Base-by-base conservation (phyloP, 2,329 filamentous ascomycete species). In the Trichothecium roseum region DNA sequence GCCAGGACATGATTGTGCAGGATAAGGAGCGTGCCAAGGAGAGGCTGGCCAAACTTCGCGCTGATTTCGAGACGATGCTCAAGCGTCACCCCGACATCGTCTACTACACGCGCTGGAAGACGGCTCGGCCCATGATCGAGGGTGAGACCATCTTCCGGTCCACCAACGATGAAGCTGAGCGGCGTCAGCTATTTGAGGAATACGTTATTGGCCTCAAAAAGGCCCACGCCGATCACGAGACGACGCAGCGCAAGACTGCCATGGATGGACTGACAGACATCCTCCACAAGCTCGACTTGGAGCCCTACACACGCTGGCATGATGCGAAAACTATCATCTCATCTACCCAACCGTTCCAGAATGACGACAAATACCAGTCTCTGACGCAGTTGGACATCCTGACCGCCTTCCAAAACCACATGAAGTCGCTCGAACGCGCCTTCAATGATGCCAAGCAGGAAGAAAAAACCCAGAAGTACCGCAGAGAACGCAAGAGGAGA, bases 41-140 rank as follows among this genome's bases (percentile, higher is more conserved):
- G 62, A 81, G 91, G 54, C 72, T 94, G 57, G 72, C 84, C 49
- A 96, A 95, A 66, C 72, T 96, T 52, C 84, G 87, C 51, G 73
- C 84, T 58, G 91, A 96, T 67, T 98, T 98, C 60, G 82, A 83
- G 47, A 88, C 81, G 37, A 98, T 98, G 91, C 73, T 98, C 46
- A 86, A 82, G 61, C 88, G 87, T 45, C 89, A 98, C 57, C 87
- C 88, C 41, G 91, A 98, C 59, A 96, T 98, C 60, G 91, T 88
- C 59, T 78, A 95, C 57, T 95, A 93, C 59, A 95, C 89, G 29
- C 82, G 87, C 42, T 98, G 91, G 91, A 94, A 87, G 71, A 95
- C 86, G 13, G 91, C 89, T 36, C 80, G 85, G 34, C 86, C 87
- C 8, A 93, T 95, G 44, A 86, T 98, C 42, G 86, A 96, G 59